Conservation (phyloP, 73 alveolate genomes). For the Stentor roeselii region DNA sequence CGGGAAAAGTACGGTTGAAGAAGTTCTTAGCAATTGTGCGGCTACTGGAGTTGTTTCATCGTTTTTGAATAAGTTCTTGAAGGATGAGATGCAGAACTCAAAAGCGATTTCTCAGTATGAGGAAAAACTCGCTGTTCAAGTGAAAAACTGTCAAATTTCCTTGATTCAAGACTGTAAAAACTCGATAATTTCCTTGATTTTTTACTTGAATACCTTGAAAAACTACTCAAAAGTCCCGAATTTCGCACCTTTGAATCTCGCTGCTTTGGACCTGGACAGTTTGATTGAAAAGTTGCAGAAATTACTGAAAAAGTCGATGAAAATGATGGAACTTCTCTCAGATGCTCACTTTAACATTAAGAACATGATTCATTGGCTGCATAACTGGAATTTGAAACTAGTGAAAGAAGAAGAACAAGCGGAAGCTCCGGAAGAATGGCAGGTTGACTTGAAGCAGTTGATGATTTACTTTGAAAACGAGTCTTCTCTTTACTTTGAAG, state of each 20-base stretch:
- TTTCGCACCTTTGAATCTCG: not conserved
- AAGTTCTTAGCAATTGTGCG: conserved; percentile 1
- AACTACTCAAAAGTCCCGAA: not conserved
- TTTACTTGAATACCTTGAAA: not conserved
- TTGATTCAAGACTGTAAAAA: not conserved
- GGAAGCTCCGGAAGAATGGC: not conserved
- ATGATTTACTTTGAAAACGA: not conserved
- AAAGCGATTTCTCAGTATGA: not conserved
- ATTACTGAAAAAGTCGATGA: not conserved
- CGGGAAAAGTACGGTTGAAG: not conserved
- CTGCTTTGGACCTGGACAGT: not conserved
- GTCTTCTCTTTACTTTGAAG: not conserved
- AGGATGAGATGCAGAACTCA: conserved; percentile 21
- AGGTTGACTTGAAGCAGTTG: not conserved
- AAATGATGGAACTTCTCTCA: not conserved
- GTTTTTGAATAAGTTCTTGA: not conserved
- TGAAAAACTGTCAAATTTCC: not conserved
- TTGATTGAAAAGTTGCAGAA: not conserved
- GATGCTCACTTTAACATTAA: conserved; percentile 15
- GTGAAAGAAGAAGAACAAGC: conserved; percentile 24
- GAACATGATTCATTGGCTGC: not conserved
- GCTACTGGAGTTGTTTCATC: conserved; percentile 1
- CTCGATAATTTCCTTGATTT: not conserved
- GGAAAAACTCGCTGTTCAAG: conserved; percentile 13
- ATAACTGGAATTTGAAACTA: conserved; percentile 13